phyloP scores from a whole-genome alignment of 208 protist species.

The Acanthamoeba triangularis region DNA sequence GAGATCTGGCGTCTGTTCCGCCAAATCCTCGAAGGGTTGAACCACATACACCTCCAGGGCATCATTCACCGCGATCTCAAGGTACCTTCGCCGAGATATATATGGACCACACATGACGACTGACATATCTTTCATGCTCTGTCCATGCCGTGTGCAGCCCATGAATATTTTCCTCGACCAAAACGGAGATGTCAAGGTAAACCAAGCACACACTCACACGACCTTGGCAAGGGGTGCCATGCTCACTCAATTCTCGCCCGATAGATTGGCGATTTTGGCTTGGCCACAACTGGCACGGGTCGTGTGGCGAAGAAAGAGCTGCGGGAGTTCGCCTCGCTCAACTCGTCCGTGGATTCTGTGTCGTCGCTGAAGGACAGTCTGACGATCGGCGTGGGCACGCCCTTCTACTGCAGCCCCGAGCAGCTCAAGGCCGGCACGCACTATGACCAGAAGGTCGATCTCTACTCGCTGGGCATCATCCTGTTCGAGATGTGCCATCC shows the following conservation, averaged over 20 bases:
- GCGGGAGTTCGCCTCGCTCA: neutral
- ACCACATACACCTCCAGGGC: slow-evolving; percentile 87
- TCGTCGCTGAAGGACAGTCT: slow-evolving; percentile 48
- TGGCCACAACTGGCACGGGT: slow-evolving; percentile 83
- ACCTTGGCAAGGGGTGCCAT: neutral
- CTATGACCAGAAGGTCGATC: slow-evolving; percentile 90
- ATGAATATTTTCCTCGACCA: slow-evolving; percentile 90
- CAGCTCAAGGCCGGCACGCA: slow-evolving; percentile 67
- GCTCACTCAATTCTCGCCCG: neutral
- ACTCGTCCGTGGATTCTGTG: neutral
- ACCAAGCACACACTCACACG: neutral
- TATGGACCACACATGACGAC: neutral
- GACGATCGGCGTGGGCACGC: slow-evolving; percentile 84
- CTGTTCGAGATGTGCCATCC: slow-evolving; percentile 90
- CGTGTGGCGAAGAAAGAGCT: slow-evolving; percentile 64
- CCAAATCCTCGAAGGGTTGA: slow-evolving; percentile 90
- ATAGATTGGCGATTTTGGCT: slow-evolving; percentile 90
- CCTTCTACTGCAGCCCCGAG: slow-evolving; percentile 87
- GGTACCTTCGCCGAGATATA: neutral
- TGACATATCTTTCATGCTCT: too few species aligned
- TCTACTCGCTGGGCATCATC: slow-evolving; percentile 91
- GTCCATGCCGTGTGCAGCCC: slow-evolving; percentile 80
- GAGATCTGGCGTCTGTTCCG: slow-evolving; percentile 87
- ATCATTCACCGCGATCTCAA: slow-evolving; percentile 3
- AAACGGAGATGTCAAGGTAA: slow-evolving; percentile 89